Conservation (phyloP, 2,329 filamentous ascomycete genomes). For the Teratosphaeria nubilosa region DNA sequence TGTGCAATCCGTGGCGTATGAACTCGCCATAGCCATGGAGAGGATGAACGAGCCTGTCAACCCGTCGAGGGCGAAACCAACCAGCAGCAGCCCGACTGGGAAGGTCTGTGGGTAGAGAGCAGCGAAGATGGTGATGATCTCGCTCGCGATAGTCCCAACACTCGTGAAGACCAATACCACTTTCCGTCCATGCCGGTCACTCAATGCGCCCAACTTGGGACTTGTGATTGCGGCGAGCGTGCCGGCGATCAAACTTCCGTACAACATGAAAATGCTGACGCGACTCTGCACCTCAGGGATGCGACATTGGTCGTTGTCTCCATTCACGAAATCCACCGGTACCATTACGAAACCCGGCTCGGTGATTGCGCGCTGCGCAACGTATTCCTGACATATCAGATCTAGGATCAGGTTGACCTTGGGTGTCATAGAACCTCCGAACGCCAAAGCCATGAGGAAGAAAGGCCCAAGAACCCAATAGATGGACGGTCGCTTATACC, state of each 20-base stretch:
- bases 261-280: slow-evolving; percentile 69
- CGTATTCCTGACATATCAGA: slow-evolving; percentile 75
- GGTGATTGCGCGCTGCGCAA: slow-evolving; percentile 52
- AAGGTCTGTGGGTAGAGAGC: slow-evolving; percentile 63
- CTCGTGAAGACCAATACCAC: slow-evolving; percentile 63
- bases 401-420: slow-evolving; percentile 78
- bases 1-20: slow-evolving; percentile 85
- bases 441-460: slow-evolving; percentile 71
- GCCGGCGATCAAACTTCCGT: slow-evolving; percentile 64
- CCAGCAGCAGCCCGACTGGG: slow-evolving; percentile 67
- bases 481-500: slow-evolving; percentile 57
- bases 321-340: slow-evolving; percentile 54
- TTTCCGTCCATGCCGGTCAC: slow-evolving; percentile 76
- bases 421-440: slow-evolving; percentile 76
- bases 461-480: slow-evolving; percentile 78
- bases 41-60: slow-evolving; percentile 81
- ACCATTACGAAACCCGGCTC: slow-evolving; percentile 52
- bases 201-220: slow-evolving; percentile 73
- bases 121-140: slow-evolving; percentile 68
- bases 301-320: slow-evolving; percentile 66
- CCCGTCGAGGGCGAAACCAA: slow-evolving; percentile 71
- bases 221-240: slow-evolving; percentile 69
- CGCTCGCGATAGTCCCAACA: slow-evolving; percentile 61
- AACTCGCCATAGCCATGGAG: slow-evolving; percentile 66
- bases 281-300: slow-evolving; percentile 67